phyloP scores from a whole-genome alignment of 305 asterid genomes.

The Euphrasia arctica region DNA sequence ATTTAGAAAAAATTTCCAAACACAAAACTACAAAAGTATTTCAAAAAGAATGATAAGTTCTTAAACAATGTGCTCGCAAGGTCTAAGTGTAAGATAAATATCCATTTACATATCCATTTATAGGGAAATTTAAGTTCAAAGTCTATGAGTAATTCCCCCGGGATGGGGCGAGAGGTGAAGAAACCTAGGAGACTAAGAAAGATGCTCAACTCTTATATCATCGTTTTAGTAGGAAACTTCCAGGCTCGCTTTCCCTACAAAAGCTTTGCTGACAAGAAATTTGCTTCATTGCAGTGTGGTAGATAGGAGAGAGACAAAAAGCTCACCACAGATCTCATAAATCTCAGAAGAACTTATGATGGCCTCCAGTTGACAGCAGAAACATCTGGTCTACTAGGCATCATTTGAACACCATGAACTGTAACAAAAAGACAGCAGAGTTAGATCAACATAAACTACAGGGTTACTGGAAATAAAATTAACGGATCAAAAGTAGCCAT shows the following conservation, averaged over 20 bases:
- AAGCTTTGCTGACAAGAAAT: slow-evolving; percentile 2
- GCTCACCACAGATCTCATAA: slow-evolving; percentile 41
- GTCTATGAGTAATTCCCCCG: too few species aligned
- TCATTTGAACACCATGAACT: slow-evolving; percentile 54
- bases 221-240: not conserved
- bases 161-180: not conserved
- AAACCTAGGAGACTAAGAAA: not conserved
- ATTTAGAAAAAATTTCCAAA: too few species aligned
- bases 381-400: slow-evolving; percentile 59
- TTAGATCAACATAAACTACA: slow-evolving; percentile 25
- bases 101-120: not conserved
- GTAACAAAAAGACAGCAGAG: slow-evolving; percentile 28
- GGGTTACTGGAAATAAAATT: slow-evolving; percentile 3
- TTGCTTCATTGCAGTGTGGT: not conserved
- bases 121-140: not conserved
- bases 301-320: slow-evolving; percentile 26
- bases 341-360: slow-evolving; percentile 31
- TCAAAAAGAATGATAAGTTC: not conserved
- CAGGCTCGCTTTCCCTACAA: not conserved
- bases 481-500: slow-evolving; percentile 20
- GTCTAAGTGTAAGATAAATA: too few species aligned
- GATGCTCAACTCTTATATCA: not conserved
- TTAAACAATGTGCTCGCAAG: not conserved
- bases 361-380: slow-evolving; percentile 69
- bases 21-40: not conserved